Conservation (phyloP, 2,329 filamentous ascomycete species). For the Waltergamsia citrina region DNA sequence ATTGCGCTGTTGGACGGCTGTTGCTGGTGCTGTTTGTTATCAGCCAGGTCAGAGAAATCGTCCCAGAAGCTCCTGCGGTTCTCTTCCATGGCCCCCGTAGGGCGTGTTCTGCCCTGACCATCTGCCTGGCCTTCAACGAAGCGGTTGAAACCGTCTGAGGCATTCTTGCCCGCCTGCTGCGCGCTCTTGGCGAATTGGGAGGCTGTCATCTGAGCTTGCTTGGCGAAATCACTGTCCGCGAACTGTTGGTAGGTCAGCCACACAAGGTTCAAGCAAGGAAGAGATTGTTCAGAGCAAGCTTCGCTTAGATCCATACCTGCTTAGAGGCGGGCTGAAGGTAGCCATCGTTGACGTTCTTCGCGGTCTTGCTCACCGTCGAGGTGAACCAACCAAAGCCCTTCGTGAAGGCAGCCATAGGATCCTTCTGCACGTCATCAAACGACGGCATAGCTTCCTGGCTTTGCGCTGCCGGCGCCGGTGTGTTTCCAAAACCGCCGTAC, state of each 20-base stretch:
- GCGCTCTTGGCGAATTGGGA: slow-evolving; percentile 59
- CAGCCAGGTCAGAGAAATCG: slow-evolving; percentile 65
- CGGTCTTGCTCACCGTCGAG: slow-evolving; percentile 78
- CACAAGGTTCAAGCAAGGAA: slow-evolving; percentile 4
- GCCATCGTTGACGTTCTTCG: slow-evolving; percentile 81
- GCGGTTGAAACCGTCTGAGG: slow-evolving; percentile 70
- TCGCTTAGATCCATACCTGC: slow-evolving; percentile 64
- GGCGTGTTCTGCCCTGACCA: slow-evolving; percentile 27
- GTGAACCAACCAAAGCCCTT: slow-evolving; percentile 96
- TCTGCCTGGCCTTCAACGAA: slow-evolving; percentile 64
- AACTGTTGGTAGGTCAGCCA: slow-evolving; percentile 42
- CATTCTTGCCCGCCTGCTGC: slow-evolving; percentile 61
- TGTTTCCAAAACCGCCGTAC: slow-evolving; percentile 83
- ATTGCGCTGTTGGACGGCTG: slow-evolving; percentile 29
- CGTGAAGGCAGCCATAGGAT: slow-evolving; percentile 77
- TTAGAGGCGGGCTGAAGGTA: slow-evolving; percentile 91
- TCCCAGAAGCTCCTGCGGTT: slow-evolving; percentile 87
- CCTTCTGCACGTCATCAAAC: slow-evolving; percentile 83
- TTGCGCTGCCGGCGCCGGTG: slow-evolving; percentile 43
- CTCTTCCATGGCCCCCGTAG: slow-evolving; percentile 39
- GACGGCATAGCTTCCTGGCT: slow-evolving; percentile 44
- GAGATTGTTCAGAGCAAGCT: slow-evolving; percentile 2
- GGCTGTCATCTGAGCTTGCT: slow-evolving; percentile 51
- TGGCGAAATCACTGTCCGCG: slow-evolving; percentile 69
- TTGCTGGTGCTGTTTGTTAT: slow-evolving; percentile 44